These are phyloP conservation scores for Aplosporella prunicola DNA, from an alignment of 2,329 filamentous ascomycete genomes.

Conservation along the genomic window DNA sequence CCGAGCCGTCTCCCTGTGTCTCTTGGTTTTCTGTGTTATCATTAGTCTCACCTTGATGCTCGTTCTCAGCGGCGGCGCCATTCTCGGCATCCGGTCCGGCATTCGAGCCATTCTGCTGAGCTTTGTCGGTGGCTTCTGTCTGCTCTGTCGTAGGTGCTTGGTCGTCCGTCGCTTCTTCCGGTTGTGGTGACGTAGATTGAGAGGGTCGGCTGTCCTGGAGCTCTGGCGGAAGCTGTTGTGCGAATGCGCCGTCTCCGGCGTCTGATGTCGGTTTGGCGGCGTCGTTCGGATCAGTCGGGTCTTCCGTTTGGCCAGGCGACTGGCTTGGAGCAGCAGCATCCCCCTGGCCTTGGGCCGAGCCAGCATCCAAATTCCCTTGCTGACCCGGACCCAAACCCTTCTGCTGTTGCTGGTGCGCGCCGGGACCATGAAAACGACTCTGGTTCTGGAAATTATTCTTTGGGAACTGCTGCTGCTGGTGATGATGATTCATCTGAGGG, in stretches of 20 bases:
- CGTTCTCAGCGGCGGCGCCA: conserved; percentile 15
- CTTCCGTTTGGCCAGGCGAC: not conserved
- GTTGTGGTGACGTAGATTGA: conserved; percentile 7
- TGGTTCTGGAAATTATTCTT: conserved; percentile 56
- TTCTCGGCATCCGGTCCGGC: not conserved
- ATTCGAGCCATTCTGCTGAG: not conserved
- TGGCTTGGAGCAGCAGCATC: conserved; percentile 6
- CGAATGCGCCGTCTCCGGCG: conserved; percentile 19
- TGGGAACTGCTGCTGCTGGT: conserved; percentile 43
- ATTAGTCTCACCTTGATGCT: conserved; percentile 12
- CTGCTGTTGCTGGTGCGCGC: conserved; percentile 32
- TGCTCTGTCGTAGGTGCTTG: conserved; percentile 2
- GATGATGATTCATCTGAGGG: conserved; percentile 41
- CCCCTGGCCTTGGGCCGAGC: conserved; percentile 10
- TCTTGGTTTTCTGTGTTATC: conserved; percentile 12
- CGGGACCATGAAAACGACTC: conserved; percentile 71
- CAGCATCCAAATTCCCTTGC: conserved; percentile 23
- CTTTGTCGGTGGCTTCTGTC: conserved; percentile 4
- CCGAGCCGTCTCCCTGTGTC: conserved; percentile 14
- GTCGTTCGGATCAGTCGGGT: conserved; percentile 1
- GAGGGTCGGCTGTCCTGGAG: conserved; percentile 21
- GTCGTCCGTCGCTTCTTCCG: conserved; percentile 10
- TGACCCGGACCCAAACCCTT: conserved; percentile 33
- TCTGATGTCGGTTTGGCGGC: conserved; percentile 1
- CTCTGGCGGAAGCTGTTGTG: conserved; percentile 11